Conservation (phyloP, 2,329 filamentous ascomycete genomes). For the Fusarium verticillioides region DNA sequence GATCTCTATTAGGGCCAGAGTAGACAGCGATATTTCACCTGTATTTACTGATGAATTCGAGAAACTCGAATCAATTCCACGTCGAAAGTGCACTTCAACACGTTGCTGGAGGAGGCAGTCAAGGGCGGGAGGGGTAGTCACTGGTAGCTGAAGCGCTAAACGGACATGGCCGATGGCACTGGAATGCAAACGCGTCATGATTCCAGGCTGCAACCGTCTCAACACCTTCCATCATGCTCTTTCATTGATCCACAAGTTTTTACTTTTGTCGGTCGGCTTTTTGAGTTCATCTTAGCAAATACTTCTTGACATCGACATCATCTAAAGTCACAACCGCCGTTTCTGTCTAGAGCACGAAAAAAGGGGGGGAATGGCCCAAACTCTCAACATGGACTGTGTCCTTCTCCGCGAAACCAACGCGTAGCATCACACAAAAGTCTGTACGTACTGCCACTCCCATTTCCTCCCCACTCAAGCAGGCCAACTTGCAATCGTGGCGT, state of each 20-base stretch:
- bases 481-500: neutral
- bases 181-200: neutral
- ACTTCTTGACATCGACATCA: neutral
- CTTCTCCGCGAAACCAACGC: neutral
- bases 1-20: neutral
- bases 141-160: neutral
- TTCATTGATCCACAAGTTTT: neutral
- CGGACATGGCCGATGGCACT: neutral
- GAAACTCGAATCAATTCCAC: neutral
- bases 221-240: neutral
- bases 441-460: neutral
- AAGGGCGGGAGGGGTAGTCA: neutral
- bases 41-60: neutral
- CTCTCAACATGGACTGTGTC: no score
- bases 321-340: neutral
- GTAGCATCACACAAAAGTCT: neutral
- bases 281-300: neutral
- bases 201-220: neutral
- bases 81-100: neutral
- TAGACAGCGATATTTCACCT: rapidly evolving
- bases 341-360: neutral
- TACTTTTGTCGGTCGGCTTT: neutral
- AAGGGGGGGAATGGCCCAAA: neutral
- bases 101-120: neutral
- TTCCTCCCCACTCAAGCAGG: neutral